Evolutionary conservation across 768 basidiomycete species (phyloP).

Genomic region (Gloeopeniophorella convolvens): DNA sequence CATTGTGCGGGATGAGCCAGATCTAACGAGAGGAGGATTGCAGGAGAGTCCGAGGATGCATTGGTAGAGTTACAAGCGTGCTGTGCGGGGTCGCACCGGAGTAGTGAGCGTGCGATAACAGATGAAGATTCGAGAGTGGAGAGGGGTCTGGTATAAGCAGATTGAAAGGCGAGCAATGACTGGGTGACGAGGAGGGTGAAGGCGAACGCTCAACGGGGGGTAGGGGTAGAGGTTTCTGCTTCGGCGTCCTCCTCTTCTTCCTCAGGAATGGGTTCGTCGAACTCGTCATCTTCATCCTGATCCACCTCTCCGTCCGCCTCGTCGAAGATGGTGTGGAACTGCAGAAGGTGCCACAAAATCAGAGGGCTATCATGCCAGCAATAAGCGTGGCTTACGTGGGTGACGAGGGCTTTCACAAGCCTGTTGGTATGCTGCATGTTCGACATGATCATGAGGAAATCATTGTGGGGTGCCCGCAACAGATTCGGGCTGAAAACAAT

Average conservation of each 20-base stretch:
- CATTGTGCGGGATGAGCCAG: conserved; percentile 8
- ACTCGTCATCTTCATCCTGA: conserved; percentile 54
- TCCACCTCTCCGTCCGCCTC: conserved; percentile 44
- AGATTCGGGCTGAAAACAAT: conserved; percentile 84
- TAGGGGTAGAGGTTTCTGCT: not conserved
- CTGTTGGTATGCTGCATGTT: conserved; percentile 47
- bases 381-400: conserved; percentile 57
- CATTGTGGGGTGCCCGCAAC: conserved; percentile 69
- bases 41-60: conserved; percentile 11
- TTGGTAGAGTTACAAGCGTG: conserved; percentile 18
- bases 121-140: conserved; percentile 1
- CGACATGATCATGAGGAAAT: conserved; percentile 68
- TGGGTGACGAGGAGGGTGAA: not conserved
- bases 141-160: not conserved
- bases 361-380: not conserved
- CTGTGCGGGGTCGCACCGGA: not conserved
- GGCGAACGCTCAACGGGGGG: not conserved
- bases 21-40: conserved; percentile 8
- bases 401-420: conserved; percentile 47
- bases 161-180: not conserved
- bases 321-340: conserved; percentile 60
- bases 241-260: conserved; percentile 41
- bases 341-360: conserved; percentile 29
- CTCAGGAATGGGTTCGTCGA: conserved; percentile 60
- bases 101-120: conserved; percentile 4